Evolutionary conservation across 306 rosid genomes (phyloP), one percentile per base, ranked within the genome.

Genomic region (Fragaria iinumae): DNA sequence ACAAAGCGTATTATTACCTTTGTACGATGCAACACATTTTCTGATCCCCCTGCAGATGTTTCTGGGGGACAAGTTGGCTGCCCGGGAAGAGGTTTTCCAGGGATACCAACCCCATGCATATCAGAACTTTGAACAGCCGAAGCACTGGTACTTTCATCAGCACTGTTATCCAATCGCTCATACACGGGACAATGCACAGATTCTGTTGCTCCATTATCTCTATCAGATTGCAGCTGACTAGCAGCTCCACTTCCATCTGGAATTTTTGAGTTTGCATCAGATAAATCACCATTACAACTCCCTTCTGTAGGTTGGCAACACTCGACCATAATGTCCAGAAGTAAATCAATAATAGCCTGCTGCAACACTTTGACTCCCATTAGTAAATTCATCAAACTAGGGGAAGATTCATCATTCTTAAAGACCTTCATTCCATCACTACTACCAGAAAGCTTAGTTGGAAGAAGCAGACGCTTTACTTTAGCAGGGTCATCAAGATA

Each of bases 401-500:
- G 98, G 71, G 96, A 92, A 57, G 99, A 88, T 80, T 92, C 98
- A 76, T 91, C 96, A 18, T 81, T 72, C 88, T 89, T 88, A 67
- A 80, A 60, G 82, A 84, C 84, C 88, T 91, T 92, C 86, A 88
- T 89, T 79, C 97, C 98, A 85, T 92, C 97, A 83, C 78, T 82
- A 75, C 84, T 75, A 80, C 96, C 84, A 68, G 99, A 91, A 69
- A 96, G 90, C 80, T 96, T 92, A 76, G 99, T 91, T 57, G 99
- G 98, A 72, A 96, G 96, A 83, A 96, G 98, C 88, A 96, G 82
- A 49, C 97, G 99, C 85, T 96, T 96, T 29, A 96, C 99, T 88
- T 92, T 96, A 41, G 90, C 97, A 80, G 99, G 99, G 84, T 96
- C 99, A 83, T 96, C 99, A 74, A 96, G 99, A 89, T 96, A 96